These are phyloP conservation scores for Hortiboletus campestris DNA, from an alignment of 768 basidiomycete genomes.

Conservation along the genomic window DNA sequence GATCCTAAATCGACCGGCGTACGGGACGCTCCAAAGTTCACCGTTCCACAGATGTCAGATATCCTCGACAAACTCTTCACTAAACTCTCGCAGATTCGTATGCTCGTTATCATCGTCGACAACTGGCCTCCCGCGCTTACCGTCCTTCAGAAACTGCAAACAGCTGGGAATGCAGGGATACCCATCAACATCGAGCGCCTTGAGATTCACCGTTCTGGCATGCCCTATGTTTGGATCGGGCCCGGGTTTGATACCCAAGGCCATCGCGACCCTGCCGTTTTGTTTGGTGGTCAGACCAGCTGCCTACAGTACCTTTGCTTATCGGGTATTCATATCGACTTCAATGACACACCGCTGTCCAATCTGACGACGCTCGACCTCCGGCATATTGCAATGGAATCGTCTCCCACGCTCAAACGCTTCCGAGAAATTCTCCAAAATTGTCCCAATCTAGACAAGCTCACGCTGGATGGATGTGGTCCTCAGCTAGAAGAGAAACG, in stretches of 20 bases:
- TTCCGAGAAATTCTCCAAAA: conserved; percentile 53
- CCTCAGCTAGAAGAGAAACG: conserved; percentile 38
- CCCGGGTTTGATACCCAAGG: conserved; percentile 37
- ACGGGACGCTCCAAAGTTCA: conserved; percentile 34
- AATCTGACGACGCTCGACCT: conserved; percentile 68
- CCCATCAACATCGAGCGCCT: conserved; percentile 55
- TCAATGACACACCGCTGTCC: conserved; percentile 43
- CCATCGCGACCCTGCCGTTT: conserved; percentile 38
- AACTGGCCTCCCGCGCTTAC: conserved; percentile 53
- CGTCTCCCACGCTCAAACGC: conserved; percentile 46
- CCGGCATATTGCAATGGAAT: conserved; percentile 54
- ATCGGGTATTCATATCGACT: conserved; percentile 62
- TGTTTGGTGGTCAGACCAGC: conserved; percentile 49
- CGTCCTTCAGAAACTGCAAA: conserved; percentile 48
- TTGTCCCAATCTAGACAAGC: conserved; percentile 50
- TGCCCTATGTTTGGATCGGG: conserved; percentile 46
- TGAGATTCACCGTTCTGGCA: conserved; percentile 60
- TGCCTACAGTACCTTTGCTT: conserved; percentile 51
- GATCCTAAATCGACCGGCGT: conserved; percentile 25
- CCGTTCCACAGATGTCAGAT: conserved; percentile 40
- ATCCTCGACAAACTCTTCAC: conserved; percentile 52
- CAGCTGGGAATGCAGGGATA: conserved; percentile 31
- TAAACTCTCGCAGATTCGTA: conserved; percentile 57
- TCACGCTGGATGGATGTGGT: conserved; percentile 64
- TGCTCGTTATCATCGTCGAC: conserved; percentile 56